Conservation (phyloP, 177 flowering plant genomes). For the Vitis hybrid region DNA sequence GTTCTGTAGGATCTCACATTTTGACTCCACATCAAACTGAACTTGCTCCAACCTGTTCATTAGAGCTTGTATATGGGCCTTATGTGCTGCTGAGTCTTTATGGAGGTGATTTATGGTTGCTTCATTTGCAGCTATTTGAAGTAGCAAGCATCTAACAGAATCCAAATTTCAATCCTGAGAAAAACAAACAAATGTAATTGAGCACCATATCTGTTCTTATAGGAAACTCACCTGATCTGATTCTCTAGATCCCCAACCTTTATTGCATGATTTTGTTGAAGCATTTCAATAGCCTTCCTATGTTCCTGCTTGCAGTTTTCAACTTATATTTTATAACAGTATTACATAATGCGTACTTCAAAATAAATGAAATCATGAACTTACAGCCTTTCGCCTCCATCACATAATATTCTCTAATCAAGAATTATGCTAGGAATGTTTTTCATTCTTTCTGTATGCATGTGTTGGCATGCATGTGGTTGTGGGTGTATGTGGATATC, state of each 20-base stretch:
- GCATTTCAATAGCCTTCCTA: constrained; percentile 37
- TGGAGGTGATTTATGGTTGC: constrained; percentile 43
- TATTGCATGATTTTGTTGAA: constrained; percentile 37
- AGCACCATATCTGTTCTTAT: background rate
- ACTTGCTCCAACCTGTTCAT: constrained; percentile 42
- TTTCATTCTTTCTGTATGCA: too few relatives aligned
- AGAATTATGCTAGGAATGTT: too few relatives aligned
- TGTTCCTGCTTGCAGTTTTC: constrained; percentile 37
- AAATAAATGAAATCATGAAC: background rate
- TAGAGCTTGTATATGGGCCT: constrained; percentile 41
- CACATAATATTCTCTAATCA: background rate
- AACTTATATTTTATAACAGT: background rate
- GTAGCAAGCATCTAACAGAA: constrained; percentile 27
- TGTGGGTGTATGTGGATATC: too few relatives aligned
- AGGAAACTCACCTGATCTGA: constrained; percentile 38
- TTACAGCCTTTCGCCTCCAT: too few relatives aligned
- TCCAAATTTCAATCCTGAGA: background rate
- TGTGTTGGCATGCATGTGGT: too few relatives aligned
- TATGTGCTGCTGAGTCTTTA: constrained; percentile 45
- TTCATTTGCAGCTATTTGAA: constrained; percentile 45
- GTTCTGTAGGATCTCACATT: constrained; percentile 37
- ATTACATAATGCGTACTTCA: background rate
- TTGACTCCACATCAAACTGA: constrained; percentile 38
- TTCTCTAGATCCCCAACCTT: constrained; percentile 41
- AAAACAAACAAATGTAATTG: background rate